phyloP scores from a whole-genome alignment of 176 grass and related monocot species.

The Carex parvula region DNA sequence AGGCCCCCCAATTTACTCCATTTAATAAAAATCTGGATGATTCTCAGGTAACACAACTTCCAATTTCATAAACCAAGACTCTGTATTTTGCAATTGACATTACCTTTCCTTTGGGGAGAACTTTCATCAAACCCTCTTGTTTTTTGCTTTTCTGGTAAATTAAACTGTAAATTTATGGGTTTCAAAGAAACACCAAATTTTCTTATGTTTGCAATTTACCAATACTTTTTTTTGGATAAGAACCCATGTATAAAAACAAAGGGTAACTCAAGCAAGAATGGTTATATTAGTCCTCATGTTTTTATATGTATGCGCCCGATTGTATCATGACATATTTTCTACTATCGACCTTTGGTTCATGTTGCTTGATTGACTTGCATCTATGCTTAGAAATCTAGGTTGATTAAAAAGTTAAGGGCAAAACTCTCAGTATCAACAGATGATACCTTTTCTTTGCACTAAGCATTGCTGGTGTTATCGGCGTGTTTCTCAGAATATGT shows the following conservation, averaged over 20 bases:
- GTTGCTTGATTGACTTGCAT: conserved; percentile 2
- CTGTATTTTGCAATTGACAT: not conserved
- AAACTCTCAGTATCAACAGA: not conserved
- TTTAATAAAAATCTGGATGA: conserved; percentile 97
- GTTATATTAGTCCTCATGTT: not conserved
- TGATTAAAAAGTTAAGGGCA: not conserved
- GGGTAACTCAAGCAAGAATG: not conserved
- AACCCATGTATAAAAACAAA: not conserved
- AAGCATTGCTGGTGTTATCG: not conserved
- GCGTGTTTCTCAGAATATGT: not conserved
- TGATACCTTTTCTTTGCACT: not conserved
- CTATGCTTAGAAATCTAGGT: not conserved
- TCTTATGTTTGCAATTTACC: not conserved
- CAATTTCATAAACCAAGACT: not conserved
- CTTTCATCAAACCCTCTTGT: not conserved
- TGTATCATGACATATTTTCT: not conserved
- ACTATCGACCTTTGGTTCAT: not conserved
- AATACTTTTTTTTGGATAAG: not conserved
- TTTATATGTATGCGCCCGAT: not conserved
- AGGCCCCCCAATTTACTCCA: conserved; percentile 58
- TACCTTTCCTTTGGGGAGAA: not conserved
- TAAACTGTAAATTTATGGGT: not conserved
- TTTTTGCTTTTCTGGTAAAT: not conserved
- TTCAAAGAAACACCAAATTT: not conserved
- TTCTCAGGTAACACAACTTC: conserved; percentile 55